Evolutionary conservation across 192 early-diverging fungal species (phyloP).

Genomic region (Funneliformis mosseae): DNA sequence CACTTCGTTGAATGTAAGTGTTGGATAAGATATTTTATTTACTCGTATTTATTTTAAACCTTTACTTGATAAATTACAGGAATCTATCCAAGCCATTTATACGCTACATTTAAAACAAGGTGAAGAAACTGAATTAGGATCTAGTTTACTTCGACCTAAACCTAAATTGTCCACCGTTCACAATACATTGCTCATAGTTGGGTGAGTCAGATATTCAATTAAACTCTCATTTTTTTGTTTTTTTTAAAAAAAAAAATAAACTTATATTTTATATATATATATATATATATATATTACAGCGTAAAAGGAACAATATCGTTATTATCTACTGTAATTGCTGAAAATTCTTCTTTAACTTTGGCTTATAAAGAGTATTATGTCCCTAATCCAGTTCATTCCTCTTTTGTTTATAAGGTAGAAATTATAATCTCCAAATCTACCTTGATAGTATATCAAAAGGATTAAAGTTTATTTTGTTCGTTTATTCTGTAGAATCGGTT

Average conservation of each 20-base stretch:
- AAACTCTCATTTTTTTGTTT: neutral
- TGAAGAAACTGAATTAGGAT: neutral
- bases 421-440: neutral
- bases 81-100: conserved; percentile 26
- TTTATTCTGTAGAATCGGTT: conserved; percentile 20
- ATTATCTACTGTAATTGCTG: neutral
- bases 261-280: too few relatives aligned
- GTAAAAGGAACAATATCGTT: conserved; percentile 9
- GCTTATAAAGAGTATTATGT: conserved; percentile 30
- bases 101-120: conserved; percentile 3
- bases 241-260: too few relatives aligned
- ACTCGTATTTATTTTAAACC: neutral
- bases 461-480: neutral
- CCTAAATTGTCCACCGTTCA: neutral
- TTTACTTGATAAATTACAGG: conserved; percentile 1
- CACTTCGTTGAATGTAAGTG: neutral
- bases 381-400: conserved; percentile 23
- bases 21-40: neutral
- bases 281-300: neutral
- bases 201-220: conserved; percentile 6
- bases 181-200: conserved; percentile 25
- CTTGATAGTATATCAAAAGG: too few relatives aligned
- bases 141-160: neutral
- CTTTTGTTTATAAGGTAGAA: conserved; percentile 4
- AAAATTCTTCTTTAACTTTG: neutral